phyloP scores from a whole-genome alignment of 208 protist genomes.

The Wallacemonas collosoma region DNA sequence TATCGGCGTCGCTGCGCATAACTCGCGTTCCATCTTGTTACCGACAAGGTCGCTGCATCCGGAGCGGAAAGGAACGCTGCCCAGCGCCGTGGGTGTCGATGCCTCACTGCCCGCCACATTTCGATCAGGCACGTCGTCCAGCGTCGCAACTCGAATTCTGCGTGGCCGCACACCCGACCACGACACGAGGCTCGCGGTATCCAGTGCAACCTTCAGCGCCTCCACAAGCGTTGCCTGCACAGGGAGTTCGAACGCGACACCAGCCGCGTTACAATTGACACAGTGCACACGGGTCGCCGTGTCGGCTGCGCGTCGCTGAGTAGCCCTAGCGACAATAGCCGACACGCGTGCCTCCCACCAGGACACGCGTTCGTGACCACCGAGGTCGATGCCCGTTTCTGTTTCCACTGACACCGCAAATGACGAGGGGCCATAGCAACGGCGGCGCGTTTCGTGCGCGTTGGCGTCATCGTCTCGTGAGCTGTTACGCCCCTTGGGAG shows the following conservation, averaged over 20 bases:
- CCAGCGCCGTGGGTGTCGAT: not conserved
- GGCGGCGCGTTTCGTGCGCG: no score
- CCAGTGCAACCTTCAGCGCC: slow-evolving; percentile 38
- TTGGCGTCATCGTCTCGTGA: no score
- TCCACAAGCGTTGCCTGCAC: slow-evolving; percentile 42
- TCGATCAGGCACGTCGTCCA: no score
- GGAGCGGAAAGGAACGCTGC: not conserved
- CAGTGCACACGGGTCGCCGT: not conserved
- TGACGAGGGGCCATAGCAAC: not conserved
- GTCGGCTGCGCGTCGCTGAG: not conserved
- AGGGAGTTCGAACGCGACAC: slow-evolving; percentile 19
- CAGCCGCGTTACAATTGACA: not conserved
- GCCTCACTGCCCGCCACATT: not conserved
- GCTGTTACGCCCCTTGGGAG: no score
- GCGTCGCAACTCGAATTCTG: not conserved
- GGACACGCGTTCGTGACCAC: not conserved
- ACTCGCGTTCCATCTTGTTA: not conserved
- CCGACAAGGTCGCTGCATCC: not conserved
- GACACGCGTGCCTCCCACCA: not conserved
- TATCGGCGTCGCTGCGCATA: not conserved
- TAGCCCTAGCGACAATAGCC: not conserved
- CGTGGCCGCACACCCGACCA: not conserved
- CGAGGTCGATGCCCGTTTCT: not conserved
- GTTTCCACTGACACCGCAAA: not conserved
- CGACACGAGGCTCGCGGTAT: slow-evolving; percentile 38